Base-by-base conservation (phyloP, 2,329 filamentous ascomycete species). In the Penicillium sp. region DNA sequence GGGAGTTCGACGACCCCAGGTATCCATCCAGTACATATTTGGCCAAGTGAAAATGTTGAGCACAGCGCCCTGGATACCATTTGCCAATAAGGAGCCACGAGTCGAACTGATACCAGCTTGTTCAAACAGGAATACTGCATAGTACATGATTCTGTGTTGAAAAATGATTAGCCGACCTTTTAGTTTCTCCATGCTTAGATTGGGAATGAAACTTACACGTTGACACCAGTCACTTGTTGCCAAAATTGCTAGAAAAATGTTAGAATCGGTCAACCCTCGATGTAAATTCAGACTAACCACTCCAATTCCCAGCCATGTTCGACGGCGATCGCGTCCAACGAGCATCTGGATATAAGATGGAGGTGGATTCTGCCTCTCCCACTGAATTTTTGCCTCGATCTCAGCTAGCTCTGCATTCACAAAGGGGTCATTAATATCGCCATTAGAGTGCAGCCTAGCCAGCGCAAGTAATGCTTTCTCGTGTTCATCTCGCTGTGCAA, bases 11-110 rank as follows among this genome's bases (percentile, higher is more conserved):
- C 68, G 65, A 6, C 68, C 68, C 66, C 66, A 69, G 23, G 51
- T 63, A 31, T 70, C 68, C 46, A 69, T 65, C 42, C 60, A 69
- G 35, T 66, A 68, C 62, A 69, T 68, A 29, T 66, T 66, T 0
- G 64, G 63, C 46, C 60, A 63, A 1, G 68, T 70, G 51, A 69
- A 66, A n/a, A 69, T 56, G 27, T 70, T 61, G 27, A 69, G 53
- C 8, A 69, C 60, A 12, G 67, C 65, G 1, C 68, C 68, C 27
- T 66, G 62, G 9, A 70, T 61, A 1, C 68, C 68, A 12, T 69
- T 69, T 8, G 68, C 66, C 0, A 70, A 58, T 8, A 71, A 60
- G 0, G 67, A 68, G 3, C 61, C 53, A 3, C 56, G 56, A 1
- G 59, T 64, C 3, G 44, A 58, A 11, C 51, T 55, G 18, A 70